Conservation (phyloP, 2,329 filamentous ascomycete genomes). For the Fusarium miscanthi region DNA sequence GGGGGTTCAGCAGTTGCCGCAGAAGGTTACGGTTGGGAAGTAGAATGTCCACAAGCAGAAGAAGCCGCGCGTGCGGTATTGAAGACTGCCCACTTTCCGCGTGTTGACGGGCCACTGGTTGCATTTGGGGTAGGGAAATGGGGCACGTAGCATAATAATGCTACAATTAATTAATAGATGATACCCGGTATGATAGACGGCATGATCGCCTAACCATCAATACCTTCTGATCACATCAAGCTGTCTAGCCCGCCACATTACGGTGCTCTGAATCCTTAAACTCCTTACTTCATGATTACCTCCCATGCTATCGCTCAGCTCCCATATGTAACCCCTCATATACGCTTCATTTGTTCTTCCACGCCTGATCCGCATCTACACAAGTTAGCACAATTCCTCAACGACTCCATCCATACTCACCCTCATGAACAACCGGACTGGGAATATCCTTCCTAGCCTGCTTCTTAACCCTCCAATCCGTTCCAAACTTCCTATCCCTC, state of each 20-base stretch:
- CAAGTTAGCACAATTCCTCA: neutral
- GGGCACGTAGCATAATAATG: neutral
- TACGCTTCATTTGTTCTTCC: conserved; percentile 21
- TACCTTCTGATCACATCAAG: neutral
- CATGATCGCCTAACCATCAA: neutral
- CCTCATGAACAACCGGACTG: conserved; percentile 56
- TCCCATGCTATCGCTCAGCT: accelerated
- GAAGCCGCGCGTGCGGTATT: neutral
- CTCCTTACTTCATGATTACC: accelerated
- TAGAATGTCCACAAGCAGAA: conserved; percentile 6
- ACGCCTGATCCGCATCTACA: conserved; percentile 41
- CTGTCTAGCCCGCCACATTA: accelerated
- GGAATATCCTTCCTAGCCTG: conserved; percentile 57
- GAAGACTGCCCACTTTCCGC: neutral
- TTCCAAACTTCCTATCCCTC: conserved; percentile 59
- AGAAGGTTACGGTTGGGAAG: conserved; percentile 52
- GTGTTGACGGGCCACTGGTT: accelerated
- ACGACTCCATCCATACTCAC: conserved; percentile 35
- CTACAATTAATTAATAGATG: conserved; percentile 7
- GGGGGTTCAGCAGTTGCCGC: conserved; percentile 53
- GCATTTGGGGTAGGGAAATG: accelerated
- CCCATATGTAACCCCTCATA: accelerated
- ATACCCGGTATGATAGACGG: conserved; percentile 26
- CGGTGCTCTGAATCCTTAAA: accelerated
- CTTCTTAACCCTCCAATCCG: conserved; percentile 58